phyloP scores from a whole-genome alignment of 495 filamentous ascomycete genomes.

The Sporormia fimetaria region DNA sequence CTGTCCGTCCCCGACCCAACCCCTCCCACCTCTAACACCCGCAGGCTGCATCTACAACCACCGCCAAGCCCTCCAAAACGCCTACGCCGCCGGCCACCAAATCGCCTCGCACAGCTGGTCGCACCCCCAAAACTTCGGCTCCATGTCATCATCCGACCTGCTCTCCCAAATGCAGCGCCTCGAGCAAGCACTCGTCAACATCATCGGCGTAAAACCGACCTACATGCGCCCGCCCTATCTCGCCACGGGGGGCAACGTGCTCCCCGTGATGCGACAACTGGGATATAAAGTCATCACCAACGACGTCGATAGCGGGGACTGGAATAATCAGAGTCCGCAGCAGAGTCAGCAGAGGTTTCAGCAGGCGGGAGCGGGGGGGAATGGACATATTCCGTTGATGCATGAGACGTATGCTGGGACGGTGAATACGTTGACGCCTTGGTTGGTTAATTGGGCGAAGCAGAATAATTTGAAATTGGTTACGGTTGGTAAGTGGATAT shows the following conservation, averaged over 20 bases:
- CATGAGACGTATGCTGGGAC: slow-evolving; percentile 43
- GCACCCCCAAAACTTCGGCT: slow-evolving; percentile 36
- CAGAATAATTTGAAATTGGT: slow-evolving; percentile 41
- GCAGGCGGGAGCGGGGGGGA: slow-evolving; percentile 37
- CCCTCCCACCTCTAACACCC: not conserved
- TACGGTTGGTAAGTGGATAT: slow-evolving; percentile 31
- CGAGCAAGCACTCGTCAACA: slow-evolving; percentile 42
- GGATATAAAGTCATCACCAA: slow-evolving; percentile 45
- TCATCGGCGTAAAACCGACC: slow-evolving; percentile 42
- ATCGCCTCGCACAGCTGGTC: slow-evolving; percentile 44
- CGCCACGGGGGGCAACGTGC: slow-evolving; percentile 37
- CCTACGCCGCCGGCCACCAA: slow-evolving; percentile 41
- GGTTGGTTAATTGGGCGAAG: slow-evolving; percentile 45
- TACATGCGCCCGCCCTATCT: slow-evolving; percentile 47
- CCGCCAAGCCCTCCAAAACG: slow-evolving; percentile 38
- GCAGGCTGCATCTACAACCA: slow-evolving; percentile 42
- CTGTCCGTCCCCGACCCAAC: not conserved
- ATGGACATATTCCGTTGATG: slow-evolving; percentile 46
- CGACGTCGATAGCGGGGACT: slow-evolving; percentile 44
- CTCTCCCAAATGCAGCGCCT: slow-evolving; percentile 40
- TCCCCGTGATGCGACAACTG: slow-evolving; percentile 37
- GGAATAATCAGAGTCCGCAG: slow-evolving; percentile 39
- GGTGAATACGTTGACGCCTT: slow-evolving; percentile 39
- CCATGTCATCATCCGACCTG: slow-evolving; percentile 34
- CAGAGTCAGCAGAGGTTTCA: slow-evolving; percentile 38